Base-by-base conservation (phyloP, 345 rosid species). In the Clausena lansium region DNA sequence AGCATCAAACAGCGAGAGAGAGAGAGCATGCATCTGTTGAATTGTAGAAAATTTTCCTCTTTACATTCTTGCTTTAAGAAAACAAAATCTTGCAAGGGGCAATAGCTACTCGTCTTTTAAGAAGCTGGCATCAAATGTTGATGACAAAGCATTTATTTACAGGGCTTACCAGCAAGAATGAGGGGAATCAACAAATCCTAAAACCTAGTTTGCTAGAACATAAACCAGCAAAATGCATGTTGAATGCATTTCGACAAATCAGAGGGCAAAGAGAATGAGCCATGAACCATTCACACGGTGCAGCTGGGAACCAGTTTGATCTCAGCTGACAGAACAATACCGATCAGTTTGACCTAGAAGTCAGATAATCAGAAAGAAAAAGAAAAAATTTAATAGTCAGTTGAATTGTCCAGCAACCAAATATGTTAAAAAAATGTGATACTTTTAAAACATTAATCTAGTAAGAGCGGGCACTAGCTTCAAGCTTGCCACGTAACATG, bases 101-200 rank as follows among this genome's bases (percentile, higher is more conserved):
- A 6, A 60, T 10, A n/a, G 41, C 71, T 71, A 70, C 69, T 59
- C 27, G 27, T 45, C 17, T 45, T 13, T 24, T 30, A 70, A 25
- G 54, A 17, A 59, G 24, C 32, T 6, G 24, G 60, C 65, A 72
- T n/a, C 41, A 6, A 74, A 22, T 27, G 70, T 39, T 30, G 47
- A 1, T 13, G 60, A 20, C 22, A 63, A 60, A 22, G 20, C 25
- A 54, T 33, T 9, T 77, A 81, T 86, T 79, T 77, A 81, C 85
- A 72, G 30, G 68, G 61, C 64, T 47, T 74, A 59, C 76, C 83
- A 39, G 77, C 70, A 71, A 45, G 22, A 41, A 74, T 30, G 33
- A n/a, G 28, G 32, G 52, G 22, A 27, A 32, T 52, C 24, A 66
- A 57, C 8, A 50, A 68, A 65, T 20, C 58, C 19, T n/a, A 73